phyloP scores from a whole-genome alignment of 129 eudicot species.

The Saussurea involucrata region DNA sequence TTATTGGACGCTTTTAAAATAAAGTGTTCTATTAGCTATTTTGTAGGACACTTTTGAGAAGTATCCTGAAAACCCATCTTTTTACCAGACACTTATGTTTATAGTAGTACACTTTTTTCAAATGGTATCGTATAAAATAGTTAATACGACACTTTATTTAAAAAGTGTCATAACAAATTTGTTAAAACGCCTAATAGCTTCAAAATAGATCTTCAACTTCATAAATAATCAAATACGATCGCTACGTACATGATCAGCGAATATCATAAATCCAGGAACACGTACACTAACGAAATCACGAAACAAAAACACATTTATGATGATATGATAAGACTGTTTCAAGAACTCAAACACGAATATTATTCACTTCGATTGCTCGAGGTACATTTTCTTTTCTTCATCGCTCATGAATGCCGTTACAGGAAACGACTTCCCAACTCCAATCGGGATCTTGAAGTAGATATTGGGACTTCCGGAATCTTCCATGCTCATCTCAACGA shows the following conservation, averaged over 20 bases:
- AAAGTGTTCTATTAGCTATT: no score
- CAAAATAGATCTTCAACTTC: neutral
- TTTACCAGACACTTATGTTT: no score
- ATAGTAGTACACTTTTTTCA: no score
- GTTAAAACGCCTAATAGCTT: no score
- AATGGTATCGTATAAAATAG: no score
- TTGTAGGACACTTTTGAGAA: no score
- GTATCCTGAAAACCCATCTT: no score
- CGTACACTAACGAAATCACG: neutral
- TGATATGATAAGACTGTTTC: neutral
- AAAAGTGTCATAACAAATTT: no score
- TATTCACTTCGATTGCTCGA: slow-evolving; percentile 24
- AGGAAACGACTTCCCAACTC: slow-evolving; percentile 71
- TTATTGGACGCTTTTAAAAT: no score
- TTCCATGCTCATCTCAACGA: slow-evolving; percentile 65
- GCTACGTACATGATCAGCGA: no score
- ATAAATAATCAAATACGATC: neutral
- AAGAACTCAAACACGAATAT: neutral
- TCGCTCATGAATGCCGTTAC: slow-evolving; percentile 70
- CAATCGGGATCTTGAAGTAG: slow-evolving; percentile 62
- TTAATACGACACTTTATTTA: no score
- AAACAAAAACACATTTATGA: neutral
- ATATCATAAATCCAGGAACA: neutral
- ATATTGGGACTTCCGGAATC: slow-evolving; percentile 39
- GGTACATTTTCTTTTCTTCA: slow-evolving; percentile 52